Percentiles rank a stretch among this genome's conserved stretches.
Conservation (phyloP, 164 flowering plant genomes). For the Liquidambar formosana region DNA sequence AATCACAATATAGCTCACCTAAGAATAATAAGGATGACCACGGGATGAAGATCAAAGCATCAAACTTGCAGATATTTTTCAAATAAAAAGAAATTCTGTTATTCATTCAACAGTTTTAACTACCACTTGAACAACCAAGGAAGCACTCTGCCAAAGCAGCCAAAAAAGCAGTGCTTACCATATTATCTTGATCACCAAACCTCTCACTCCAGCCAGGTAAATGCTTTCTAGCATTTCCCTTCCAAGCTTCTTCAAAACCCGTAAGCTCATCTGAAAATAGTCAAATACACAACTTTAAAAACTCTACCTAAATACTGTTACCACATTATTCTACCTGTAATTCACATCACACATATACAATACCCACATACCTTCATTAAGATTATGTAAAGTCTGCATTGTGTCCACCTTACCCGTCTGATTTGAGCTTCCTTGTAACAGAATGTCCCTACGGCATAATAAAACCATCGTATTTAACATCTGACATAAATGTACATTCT, state of each 20-base stretch:
- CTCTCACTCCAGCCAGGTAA: constrained; percentile 69
- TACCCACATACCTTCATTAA: constrained; percentile 44
- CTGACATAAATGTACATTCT: not conserved
- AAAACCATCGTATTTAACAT: not conserved
- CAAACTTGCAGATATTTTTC: not conserved
- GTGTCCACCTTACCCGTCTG: constrained; percentile 55
- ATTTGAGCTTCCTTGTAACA: constrained; percentile 38
- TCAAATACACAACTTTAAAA: not conserved
- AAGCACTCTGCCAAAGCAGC: not conserved
- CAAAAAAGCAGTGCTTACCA: constrained; percentile 23
- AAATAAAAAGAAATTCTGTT: not conserved
- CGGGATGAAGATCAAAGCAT: too few species aligned
- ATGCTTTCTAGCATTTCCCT: constrained; percentile 51
- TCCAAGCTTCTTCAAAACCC: constrained; percentile 74
- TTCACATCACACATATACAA: constrained; percentile 4
- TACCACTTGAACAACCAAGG: not conserved
- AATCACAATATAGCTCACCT: too few species aligned
- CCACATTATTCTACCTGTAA: not conserved
- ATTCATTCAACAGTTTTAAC: not conserved
- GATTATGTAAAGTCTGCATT: constrained; percentile 59
- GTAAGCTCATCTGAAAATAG: constrained; percentile 45
- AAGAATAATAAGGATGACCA: not conserved
- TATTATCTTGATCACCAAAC: constrained; percentile 20
- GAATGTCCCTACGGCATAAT: constrained; percentile 48
- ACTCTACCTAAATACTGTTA: not conserved